Evolutionary conservation across 495 filamentous ascomycete species (phyloP), one percentile per base, ranked within the genome.

Genomic region (Mytilinidion resinicola): DNA sequence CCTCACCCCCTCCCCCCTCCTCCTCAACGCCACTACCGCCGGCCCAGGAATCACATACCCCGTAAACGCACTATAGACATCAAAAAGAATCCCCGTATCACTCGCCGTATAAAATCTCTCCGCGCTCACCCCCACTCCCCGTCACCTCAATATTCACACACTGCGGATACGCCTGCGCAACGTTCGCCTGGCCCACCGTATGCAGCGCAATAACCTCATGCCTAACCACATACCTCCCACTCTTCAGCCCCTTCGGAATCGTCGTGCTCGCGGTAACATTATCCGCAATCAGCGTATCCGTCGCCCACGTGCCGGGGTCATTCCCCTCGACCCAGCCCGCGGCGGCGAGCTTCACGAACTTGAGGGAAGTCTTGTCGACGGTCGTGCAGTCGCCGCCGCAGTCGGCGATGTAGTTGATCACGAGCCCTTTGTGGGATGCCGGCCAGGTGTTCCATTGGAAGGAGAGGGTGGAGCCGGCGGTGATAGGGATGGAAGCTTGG

Each of bases 401-500:
- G 39, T 46, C 17, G 0, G 65, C 65, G 21, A 68, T 51, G 52
- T 68, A 68, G 52, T 65, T 60, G 44, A 66, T 19, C 1, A 68
- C 53, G 9, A 62, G 65, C 21, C 65, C 61, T 20, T 66, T 59
- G 53, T 68, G 63, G 4, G 37, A 44, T 0, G 53, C 60, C 1
- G 65, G 65, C 65, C 62, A 66, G 0, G 70, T 60, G 30, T 60
- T 67, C 71, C 70, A 73, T 51, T 65, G 78, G 51, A 90, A 70
- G 10, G 61, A 59, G 36, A 74, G 37, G 19, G 53, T 64, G 19
- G 41, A 37, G 11, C 72, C 73, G n/a, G 72, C 64, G 12, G 42
- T 63, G 44, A 65, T 68, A 3, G 47, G 21, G 6, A 80, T 80
- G 66, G 78, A 77, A 34, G 80, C 72, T 0, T 75, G 68, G 35